Conservation (phyloP, 345 rosid genomes). For the Linum trigynum region DNA sequence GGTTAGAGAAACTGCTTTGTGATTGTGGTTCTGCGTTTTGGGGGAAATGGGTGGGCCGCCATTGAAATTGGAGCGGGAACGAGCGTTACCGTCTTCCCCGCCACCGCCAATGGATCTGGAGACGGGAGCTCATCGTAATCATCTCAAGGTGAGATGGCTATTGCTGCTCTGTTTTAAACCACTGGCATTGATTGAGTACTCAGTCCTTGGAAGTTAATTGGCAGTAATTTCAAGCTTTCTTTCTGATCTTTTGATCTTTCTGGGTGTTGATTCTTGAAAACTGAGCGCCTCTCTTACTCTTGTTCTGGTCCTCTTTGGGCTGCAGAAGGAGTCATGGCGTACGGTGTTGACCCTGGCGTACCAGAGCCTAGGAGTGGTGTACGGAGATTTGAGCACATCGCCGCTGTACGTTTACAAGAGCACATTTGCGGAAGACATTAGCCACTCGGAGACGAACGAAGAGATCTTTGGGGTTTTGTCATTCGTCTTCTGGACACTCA, state of each 20-base stretch:
- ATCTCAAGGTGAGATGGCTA: background rate
- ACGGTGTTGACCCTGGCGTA: slow-evolving; percentile 71
- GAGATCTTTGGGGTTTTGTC: slow-evolving; percentile 87
- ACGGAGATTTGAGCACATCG: slow-evolving; percentile 85
- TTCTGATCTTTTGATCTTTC: too few species aligned
- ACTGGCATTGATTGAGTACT: too few species aligned
- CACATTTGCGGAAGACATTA: slow-evolving; percentile 69
- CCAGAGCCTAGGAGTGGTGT: slow-evolving; percentile 89
- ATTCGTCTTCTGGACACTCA: slow-evolving; percentile 83
- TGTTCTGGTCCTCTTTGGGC: background rate
- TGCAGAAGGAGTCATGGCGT: slow-evolving; percentile 79
- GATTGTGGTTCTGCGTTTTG: too few species aligned
- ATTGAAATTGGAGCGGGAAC: too few species aligned
- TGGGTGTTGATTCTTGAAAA: too few species aligned
- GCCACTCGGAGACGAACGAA: slow-evolving; percentile 67
- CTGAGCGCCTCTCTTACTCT: background rate
- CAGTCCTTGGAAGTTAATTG: too few species aligned
- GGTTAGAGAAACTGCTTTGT: too few species aligned
- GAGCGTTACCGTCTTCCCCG: too few species aligned
- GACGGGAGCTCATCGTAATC: background rate
- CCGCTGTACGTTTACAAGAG: slow-evolving; percentile 77
- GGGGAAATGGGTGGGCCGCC: too few species aligned
- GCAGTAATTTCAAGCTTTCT: too few species aligned
- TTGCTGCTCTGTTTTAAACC: background rate
- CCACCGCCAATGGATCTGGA: background rate